phyloP scores from a whole-genome alignment of 2,329 filamentous ascomycete species.

The Cordyceps pruinosa region DNA sequence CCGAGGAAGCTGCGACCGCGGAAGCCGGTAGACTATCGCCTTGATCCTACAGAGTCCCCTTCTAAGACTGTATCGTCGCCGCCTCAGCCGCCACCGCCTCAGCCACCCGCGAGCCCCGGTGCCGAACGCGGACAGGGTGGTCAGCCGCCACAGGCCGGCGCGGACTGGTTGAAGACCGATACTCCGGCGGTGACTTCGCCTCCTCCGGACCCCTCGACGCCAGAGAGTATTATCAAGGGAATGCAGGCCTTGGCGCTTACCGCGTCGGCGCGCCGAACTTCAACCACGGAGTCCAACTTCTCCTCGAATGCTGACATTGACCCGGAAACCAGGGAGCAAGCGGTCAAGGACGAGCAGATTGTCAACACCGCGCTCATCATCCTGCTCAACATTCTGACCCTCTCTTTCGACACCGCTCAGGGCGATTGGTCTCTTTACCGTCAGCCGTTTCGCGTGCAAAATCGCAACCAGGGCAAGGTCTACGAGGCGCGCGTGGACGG shows the following conservation, averaged over 20 bases:
- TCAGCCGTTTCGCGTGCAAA: not conserved
- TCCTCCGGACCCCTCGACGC: not conserved
- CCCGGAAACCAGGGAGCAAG: not conserved
- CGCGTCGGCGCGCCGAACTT: not conserved
- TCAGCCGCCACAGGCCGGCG: no score
- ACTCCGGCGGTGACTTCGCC: not conserved
- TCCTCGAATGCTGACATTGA: not conserved
- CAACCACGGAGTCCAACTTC: not conserved
- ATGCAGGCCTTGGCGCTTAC: not conserved
- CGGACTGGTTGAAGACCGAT: no score
- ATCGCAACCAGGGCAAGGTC: not conserved
- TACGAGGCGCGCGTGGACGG: not conserved
- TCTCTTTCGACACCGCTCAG: not conserved
- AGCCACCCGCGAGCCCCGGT: no score
- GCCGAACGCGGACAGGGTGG: no score
- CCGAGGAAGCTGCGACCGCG: not conserved
- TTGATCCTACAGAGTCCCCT: not conserved
- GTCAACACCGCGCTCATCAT: not conserved
- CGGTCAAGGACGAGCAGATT: not conserved
- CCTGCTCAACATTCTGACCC: not conserved
- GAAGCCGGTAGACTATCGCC: not conserved
- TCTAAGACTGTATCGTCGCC: no score
- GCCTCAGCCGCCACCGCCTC: no score
- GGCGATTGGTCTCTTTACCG: not conserved
- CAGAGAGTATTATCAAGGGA: not conserved